These are phyloP conservation scores for Forsythia viridissima DNA, from an alignment of 257 asterid genomes.

Conservation along the genomic window DNA sequence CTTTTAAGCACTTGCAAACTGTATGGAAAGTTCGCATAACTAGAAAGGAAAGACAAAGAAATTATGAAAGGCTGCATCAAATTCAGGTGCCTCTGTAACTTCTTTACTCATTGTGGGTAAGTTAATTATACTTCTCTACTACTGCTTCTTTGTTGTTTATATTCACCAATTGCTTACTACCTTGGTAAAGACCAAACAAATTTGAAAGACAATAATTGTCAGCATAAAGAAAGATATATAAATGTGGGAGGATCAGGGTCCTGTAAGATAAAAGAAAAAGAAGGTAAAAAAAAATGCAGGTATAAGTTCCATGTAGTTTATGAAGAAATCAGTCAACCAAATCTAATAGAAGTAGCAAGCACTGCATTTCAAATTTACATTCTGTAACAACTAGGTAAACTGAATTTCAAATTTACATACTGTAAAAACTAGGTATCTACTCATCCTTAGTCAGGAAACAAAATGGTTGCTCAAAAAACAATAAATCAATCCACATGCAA, in stretches of 20 bases:
- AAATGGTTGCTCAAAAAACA: background rate
- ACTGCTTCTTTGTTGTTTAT: background rate
- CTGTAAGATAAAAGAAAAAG: background rate
- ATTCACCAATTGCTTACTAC: background rate
- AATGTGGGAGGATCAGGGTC: background rate
- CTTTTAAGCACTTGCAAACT: slow-evolving; percentile 6
- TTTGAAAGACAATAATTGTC: background rate
- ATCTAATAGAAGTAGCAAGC: background rate
- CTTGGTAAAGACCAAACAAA: background rate
- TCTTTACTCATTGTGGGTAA: background rate
- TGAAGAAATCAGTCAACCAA: background rate
- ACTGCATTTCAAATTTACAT: background rate
- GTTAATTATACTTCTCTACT: background rate
- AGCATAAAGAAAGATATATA: background rate
- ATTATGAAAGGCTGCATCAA: background rate
- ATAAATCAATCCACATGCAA: slow-evolving; percentile 2
- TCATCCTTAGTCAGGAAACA: background rate
- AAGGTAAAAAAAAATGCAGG: background rate
- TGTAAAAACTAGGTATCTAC: background rate
- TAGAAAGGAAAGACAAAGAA: background rate
- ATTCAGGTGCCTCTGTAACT: background rate
- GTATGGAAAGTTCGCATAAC: background rate
- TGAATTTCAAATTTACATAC: background rate
- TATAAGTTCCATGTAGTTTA: background rate
- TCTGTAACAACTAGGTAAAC: background rate